Evolutionary conservation across 768 basidiomycete genomes (phyloP).

Genomic region (Tricholoma hemisulphureum): DNA sequence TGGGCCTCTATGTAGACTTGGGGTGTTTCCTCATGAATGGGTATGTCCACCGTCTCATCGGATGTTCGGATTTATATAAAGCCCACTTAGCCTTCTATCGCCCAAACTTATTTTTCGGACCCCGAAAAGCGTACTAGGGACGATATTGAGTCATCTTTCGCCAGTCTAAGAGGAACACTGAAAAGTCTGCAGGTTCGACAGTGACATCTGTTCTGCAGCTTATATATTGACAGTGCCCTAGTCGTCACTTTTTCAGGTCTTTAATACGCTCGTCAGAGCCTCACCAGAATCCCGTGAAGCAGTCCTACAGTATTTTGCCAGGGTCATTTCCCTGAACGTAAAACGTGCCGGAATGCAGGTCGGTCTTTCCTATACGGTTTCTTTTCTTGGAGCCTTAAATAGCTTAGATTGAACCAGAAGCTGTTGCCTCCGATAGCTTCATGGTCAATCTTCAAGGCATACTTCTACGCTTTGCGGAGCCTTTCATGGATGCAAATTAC

Average conservation of each 20-base stretch:
- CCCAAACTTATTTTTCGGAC: conserved; percentile 81
- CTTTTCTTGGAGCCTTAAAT: neutral
- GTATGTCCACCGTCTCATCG: conserved; percentile 40
- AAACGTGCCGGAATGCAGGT: conserved; percentile 93
- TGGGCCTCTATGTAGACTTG: conserved; percentile 81
- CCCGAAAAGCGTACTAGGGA: conserved; percentile 69
- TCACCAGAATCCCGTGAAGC: conserved; percentile 77
- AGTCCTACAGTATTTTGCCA: conserved; percentile 79
- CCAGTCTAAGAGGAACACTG: conserved; percentile 83
- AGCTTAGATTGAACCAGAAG: conserved; percentile 74
- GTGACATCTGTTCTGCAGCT: neutral
- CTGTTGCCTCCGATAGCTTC: conserved; percentile 88
- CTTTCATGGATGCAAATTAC: conserved; percentile 90
- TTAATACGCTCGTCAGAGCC: conserved; percentile 85
- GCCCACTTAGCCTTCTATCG: conserved; percentile 62
- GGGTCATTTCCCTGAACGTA: conserved; percentile 69
- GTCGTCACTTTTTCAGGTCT: conserved; percentile 78
- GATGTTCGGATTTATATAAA: conserved; percentile 4
- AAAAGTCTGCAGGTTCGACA: conserved; percentile 72
- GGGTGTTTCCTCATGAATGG: conserved; percentile 89
- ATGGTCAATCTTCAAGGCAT: conserved; percentile 89
- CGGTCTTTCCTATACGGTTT: conserved; percentile 6
- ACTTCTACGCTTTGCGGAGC: conserved; percentile 83
- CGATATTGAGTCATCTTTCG: conserved; percentile 80
- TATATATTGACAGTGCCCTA: conserved; percentile 15